Evolutionary conservation across 1,139 yeast species (phyloP), one percentile per base, ranked within the genome.

Genomic region (Diutina neorugosa): DNA sequence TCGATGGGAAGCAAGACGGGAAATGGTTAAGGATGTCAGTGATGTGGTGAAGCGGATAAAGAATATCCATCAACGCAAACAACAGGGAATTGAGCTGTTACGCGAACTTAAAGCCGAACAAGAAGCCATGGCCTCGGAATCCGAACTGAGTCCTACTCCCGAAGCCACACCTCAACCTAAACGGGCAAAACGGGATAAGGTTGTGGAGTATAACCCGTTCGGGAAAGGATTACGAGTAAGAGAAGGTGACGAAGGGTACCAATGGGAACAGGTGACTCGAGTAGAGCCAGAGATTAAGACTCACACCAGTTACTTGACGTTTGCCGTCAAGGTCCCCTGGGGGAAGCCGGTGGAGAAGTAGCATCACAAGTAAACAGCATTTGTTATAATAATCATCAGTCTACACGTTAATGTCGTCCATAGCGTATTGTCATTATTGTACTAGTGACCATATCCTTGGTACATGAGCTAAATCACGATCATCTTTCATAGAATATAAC

Each of bases 221-320:
- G 98, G 98, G 5, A 86, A 82, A 63, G 91, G 93, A 5, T 68
- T 73, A 55, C 77, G 96, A 60, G 77, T 94, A 44, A 80, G 77
- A 60, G 97, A 91, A 68, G 98, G 98, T 52, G 97, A 93, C 62
- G 80, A 74, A 9, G 76, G 76, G 5, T 93, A 74, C 66, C 71
- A 78, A 41, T 94, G 99, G 99, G 72, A 76, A 56, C 77, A 88
- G 58, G 94, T 91, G 23, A 82, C 96, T 16, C 84, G 82, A 63
- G 73, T 85, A 3, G 98, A 93, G 65, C 63, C 82, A 3, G 98
- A 93, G 62, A 76, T 93, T 62, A 93, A 91, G 69, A 85, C 91
- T 21, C 99, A 94, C 61, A 94, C 99, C 0, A 89, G 97, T 0
- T 94, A 89, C 64, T 71, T 94, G 63, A 89, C 97, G 1, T 94